phyloP scores from a whole-genome alignment of 192 early-diverging fungal genomes.

The Umbelopsis vinacea region DNA sequence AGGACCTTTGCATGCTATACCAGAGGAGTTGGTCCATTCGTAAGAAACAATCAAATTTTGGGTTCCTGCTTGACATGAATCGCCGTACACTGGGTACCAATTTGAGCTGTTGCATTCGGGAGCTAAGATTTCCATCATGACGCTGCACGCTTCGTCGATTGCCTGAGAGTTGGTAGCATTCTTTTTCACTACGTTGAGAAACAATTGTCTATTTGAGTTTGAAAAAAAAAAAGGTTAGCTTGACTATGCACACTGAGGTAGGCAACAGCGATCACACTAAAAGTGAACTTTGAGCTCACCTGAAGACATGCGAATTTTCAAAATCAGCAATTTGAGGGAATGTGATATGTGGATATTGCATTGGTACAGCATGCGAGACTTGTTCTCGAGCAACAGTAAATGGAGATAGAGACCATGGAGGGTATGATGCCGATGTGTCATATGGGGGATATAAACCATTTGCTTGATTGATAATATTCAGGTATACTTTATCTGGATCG shows the following conservation, averaged over 20 bases:
- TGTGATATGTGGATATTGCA: constrained; percentile 20
- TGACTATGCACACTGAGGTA: no score
- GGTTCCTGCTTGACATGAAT: not conserved
- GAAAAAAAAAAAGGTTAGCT: not conserved
- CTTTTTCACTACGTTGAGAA: constrained; percentile 11
- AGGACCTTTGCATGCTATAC: constrained; percentile 20
- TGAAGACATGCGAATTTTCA: constrained; percentile 17
- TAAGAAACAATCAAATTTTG: constrained; percentile 11
- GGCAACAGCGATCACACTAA: not conserved
- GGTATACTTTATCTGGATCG: constrained; percentile 5
- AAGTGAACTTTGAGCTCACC: not conserved
- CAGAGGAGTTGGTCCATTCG: not conserved
- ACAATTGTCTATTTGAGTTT: not conserved
- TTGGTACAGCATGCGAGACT: constrained; percentile 25
- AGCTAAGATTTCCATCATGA: constrained; percentile 23
- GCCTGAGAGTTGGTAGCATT: constrained; percentile 22
- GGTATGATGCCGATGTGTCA: constrained; percentile 21
- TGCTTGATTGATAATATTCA: constrained; percentile 3
- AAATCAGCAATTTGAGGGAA: constrained; percentile 15
- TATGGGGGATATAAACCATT: constrained; percentile 23
- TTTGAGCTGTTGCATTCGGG: constrained; percentile 13
- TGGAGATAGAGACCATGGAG: constrained; percentile 9
- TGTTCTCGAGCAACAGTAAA: constrained; percentile 18
- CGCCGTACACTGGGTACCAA: not conserved
- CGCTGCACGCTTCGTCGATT: constrained; percentile 7